Evolutionary conservation across 2,329 filamentous ascomycete species (phyloP), one percentile per base, ranked within the genome.

Genomic region (Domatiomyces catenatus): DNA sequence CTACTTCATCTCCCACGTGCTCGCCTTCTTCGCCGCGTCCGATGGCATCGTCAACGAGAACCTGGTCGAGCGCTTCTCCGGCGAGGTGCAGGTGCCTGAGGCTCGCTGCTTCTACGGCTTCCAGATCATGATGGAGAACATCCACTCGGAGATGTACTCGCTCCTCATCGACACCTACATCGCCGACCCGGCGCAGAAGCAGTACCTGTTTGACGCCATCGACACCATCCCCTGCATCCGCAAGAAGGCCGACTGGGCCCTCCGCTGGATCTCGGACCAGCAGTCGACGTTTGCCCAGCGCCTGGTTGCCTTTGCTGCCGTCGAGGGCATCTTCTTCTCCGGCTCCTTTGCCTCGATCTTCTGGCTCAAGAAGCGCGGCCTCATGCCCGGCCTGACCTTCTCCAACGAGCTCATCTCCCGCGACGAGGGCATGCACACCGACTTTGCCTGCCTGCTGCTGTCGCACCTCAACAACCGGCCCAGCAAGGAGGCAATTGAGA

Each of bases 111-210:
- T 98, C 79, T 98, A 98, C 70, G 92, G 92, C 58, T 98, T 98
- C 80, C 92, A 98, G 75, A 96, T 96, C 75, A 98, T 98, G 92
- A 96, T 98, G 86, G 92, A 98, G 78, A 98, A 98, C 75, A 94
- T 98, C 64, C 92, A 98, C 79, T 95, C 92, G 15, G 92, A 98
- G 75, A 98, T 92, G 50, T 98, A 98, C 79, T 96, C 90, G 18
- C 83, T 98, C 36, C 82, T 98, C 66, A 98, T 98, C 67, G 92
- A 98, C 69, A 95, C 90, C 56, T 98, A 98, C 71, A 94, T 98
- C 74, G 95, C 93, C 77, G 92, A 98, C 75, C 85, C 86, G 56
- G 84, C 85, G 67, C 90, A 98, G 75, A 83, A 87, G 61, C 84
- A 79, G 55, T 89, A 96, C 68, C 83, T 98, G 52, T 96, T 98